phyloP scores from a whole-genome alignment of 2,329 filamentous ascomycete species.

The Fusarium euwallaceae region DNA sequence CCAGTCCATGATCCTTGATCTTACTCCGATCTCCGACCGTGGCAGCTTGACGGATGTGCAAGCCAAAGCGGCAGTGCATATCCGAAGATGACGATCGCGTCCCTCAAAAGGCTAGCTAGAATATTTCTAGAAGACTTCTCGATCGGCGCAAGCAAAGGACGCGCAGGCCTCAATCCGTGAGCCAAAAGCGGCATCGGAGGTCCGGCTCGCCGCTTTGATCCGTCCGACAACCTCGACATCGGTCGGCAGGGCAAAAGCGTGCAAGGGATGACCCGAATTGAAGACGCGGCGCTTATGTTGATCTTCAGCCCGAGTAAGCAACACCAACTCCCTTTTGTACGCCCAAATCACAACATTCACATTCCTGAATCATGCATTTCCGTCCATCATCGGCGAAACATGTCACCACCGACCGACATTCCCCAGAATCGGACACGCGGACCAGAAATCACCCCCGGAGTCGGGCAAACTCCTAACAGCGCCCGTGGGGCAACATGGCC shows the following conservation, averaged over 20 bases:
- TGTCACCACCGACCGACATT: neutral
- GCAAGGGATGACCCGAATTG: slow-evolving; percentile 2
- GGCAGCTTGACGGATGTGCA: neutral
- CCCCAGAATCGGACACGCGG: neutral
- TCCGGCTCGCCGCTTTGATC: neutral
- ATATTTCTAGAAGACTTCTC: neutral
- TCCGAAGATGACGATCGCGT: neutral
- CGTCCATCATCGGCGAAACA: neutral
- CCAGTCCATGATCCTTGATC: neutral
- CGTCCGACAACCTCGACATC: neutral
- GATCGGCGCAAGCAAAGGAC: neutral
- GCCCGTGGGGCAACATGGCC: neutral
- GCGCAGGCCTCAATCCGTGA: neutral
- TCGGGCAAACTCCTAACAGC: neutral
- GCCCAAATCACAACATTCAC: neutral
- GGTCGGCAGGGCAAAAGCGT: neutral
- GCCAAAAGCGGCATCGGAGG: neutral
- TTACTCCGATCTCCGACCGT: neutral
- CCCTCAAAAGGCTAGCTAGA: neutral
- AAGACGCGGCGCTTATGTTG: neutral
- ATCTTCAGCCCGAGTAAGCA: neutral
- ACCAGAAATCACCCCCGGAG: slow-evolving; percentile 47
- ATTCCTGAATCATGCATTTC: neutral
- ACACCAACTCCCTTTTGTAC: neutral
- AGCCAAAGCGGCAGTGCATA: neutral